Evolutionary conservation across 768 basidiomycete genomes (phyloP).

Genomic region (Lactarius quietus): DNA sequence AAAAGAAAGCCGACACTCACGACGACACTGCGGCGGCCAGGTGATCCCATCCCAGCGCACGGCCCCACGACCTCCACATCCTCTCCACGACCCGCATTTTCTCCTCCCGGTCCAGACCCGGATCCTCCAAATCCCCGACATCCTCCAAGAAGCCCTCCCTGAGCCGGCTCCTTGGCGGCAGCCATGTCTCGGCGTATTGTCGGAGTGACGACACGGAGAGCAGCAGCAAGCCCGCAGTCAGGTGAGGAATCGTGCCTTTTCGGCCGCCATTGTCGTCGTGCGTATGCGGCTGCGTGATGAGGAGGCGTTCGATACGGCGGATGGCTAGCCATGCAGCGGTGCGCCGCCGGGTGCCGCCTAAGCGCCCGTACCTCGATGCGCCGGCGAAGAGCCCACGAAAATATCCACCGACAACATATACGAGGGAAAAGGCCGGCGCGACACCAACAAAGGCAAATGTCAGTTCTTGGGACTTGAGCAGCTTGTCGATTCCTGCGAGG

Average conservation of each 20-base stretch:
- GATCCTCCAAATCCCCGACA: conserved; percentile 76
- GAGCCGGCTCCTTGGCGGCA: conserved; percentile 59
- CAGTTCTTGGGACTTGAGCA: conserved; percentile 90
- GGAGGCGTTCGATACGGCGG: conserved; percentile 71
- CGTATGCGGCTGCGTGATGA: conserved; percentile 47
- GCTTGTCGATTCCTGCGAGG: conserved; percentile 84
- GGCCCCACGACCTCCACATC: conserved; percentile 89
- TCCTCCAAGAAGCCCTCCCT: conserved; percentile 83
- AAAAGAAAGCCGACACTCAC: neutral
- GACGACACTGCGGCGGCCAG: conserved; percentile 23
- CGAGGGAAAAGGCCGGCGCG: conserved; percentile 79
- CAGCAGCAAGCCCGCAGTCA: conserved; percentile 70
- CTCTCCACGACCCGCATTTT: conserved; percentile 76
- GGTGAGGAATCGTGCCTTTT: conserved; percentile 41
- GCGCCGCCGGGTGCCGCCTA: conserved; percentile 55
- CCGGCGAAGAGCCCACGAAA: conserved; percentile 48
- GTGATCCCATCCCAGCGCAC: conserved; percentile 56
- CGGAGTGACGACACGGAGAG: conserved; percentile 68
- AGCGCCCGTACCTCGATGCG: conserved; percentile 45
- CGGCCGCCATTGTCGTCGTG: conserved; percentile 27
- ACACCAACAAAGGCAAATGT: conserved; percentile 98
- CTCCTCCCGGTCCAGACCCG: conserved; percentile 59
- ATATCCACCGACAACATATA: conserved; percentile 64
- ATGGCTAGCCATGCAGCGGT: conserved; percentile 66
- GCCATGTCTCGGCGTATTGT: conserved; percentile 52